A percentile compares a stretch with the other conserved stretches of the same genome.
These are phyloP conservation scores for Perkinsus olseni DNA, from an alignment of 169 alveolate species.

Conservation along the genomic window DNA sequence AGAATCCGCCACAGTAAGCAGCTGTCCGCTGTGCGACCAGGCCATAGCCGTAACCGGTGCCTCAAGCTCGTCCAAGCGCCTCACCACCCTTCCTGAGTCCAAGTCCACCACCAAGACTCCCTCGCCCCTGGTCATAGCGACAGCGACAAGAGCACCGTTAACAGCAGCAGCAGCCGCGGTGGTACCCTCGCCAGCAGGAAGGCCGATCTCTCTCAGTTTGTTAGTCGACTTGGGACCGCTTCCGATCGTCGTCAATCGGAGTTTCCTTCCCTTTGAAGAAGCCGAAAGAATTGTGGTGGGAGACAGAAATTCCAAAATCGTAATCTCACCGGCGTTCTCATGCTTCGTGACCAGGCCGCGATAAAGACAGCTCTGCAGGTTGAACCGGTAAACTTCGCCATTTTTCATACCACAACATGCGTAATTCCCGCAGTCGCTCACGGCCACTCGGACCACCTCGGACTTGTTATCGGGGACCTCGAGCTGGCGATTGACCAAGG, in stretches of 20 bases:
- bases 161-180: not conserved
- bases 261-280: not conserved
- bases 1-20: not conserved
- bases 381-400: conserved; percentile 50
- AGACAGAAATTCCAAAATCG: not conserved
- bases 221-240: not conserved
- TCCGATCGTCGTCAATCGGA: not conserved
- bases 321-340: not conserved
- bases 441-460: conserved; percentile 33
- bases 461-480: conserved; percentile 24
- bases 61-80: not conserved
- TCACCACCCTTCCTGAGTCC: not conserved
- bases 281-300: not conserved
- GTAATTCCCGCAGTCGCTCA: conserved; percentile 59
- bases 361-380: conserved; percentile 54
- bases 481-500: conserved; percentile 40
- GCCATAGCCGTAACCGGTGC: not conserved
- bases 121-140: not conserved
- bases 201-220: not conserved
- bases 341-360: conserved; percentile 13
- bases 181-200: not conserved
- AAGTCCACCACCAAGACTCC: not conserved
- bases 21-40: not conserved
- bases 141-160: not conserved
- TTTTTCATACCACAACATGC: conserved; percentile 48